Base-by-base conservation (phyloP, 768 basidiomycete genomes). In the Xerocomellus chrysenteron region DNA sequence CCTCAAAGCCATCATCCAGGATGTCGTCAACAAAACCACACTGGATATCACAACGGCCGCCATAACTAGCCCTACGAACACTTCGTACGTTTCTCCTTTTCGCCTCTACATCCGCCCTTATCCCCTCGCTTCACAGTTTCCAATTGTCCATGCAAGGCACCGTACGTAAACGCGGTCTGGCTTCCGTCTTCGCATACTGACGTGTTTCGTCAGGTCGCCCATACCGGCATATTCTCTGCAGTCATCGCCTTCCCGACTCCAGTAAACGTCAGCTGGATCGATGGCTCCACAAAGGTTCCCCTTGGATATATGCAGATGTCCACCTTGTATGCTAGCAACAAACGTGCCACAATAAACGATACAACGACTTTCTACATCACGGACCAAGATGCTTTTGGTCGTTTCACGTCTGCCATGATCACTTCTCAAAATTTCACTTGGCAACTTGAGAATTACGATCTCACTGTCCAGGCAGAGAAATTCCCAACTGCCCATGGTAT, bases 401-500 rank as follows among this genome's bases (percentile, higher is more conserved):
- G 74, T 21, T 90, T 90, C 69, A 79, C 86, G 2, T 72, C 72
- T 41, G 71, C 76, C 33, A 76, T 91, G 78, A 89, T 90, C 66
- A 90, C 85, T 0, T 78, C 81, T 45, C 73, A 74, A 45, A 83
- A 78, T 55, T 90, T 90, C 63, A 88, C 83, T 1, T 91, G 88
- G 88, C 76, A 77, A 52, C 70, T 91, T 41, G 64, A 73, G 17
- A 86, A 80, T 55, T 66, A 78, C n/a, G 77, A 79, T 58, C 75
- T 90, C 39, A 74, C 75, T 8, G 86, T 87, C 12, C 82, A 84
- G 51, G 88, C 88, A 3, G 72, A 80, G 57, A 85, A 83, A 59
- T 87, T 90, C 63, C 87, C 87, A 3, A 76, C 79, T 4, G 81
- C 85, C 4, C 84, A 85, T 63, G 84, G 83, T 1, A 77, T 91